Evolutionary conservation across 208 protist genomes (phyloP).

Genomic region (Trypanosoma brucei): DNA sequence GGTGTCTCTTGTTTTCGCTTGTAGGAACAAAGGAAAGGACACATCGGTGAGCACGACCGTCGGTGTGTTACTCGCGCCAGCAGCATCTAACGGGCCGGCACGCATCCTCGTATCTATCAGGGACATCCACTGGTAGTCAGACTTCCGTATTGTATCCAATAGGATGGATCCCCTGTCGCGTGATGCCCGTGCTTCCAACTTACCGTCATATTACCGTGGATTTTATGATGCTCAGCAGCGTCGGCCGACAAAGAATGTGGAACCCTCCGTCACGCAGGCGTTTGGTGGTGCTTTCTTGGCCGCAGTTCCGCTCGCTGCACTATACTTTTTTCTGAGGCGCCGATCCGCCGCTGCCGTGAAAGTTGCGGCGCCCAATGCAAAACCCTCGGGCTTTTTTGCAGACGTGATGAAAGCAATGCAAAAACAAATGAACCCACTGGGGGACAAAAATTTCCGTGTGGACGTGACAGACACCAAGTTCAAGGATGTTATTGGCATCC

Average conservation of each 20-base stretch:
- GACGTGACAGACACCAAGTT: slow-evolving; percentile 76
- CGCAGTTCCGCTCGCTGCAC: slow-evolving; percentile 53
- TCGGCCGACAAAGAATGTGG: slow-evolving; percentile 61
- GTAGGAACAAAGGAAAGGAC: background rate
- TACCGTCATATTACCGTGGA: slow-evolving; percentile 65
- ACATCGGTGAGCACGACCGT: too few relatives aligned
- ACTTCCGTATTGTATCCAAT: too few relatives aligned
- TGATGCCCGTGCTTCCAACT: slow-evolving; percentile 9
- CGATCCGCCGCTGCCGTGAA: slow-evolving; percentile 23
- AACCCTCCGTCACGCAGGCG: slow-evolving; percentile 51
- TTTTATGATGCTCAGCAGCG: slow-evolving; percentile 83
- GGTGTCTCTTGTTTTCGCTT: background rate
- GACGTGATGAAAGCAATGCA: slow-evolving; percentile 58
- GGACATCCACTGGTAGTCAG: too few relatives aligned
- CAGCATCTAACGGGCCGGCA: background rate
- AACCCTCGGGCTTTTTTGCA: slow-evolving; percentile 32
- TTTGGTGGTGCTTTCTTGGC: slow-evolving; percentile 47
- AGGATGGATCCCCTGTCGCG: slow-evolving; percentile 21
- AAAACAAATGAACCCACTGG: slow-evolving; percentile 69
- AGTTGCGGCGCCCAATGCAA: slow-evolving; percentile 18
- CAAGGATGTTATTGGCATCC: slow-evolving; percentile 82
- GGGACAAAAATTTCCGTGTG: slow-evolving; percentile 66
- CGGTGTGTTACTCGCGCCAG: slow-evolving; percentile 14
- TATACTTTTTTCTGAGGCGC: slow-evolving; percentile 57
- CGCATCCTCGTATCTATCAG: too few relatives aligned